Evolutionary conservation across 106 monocot species (phyloP), one percentile per base, ranked within the genome.

Genomic region (Dendrobium officinale): DNA sequence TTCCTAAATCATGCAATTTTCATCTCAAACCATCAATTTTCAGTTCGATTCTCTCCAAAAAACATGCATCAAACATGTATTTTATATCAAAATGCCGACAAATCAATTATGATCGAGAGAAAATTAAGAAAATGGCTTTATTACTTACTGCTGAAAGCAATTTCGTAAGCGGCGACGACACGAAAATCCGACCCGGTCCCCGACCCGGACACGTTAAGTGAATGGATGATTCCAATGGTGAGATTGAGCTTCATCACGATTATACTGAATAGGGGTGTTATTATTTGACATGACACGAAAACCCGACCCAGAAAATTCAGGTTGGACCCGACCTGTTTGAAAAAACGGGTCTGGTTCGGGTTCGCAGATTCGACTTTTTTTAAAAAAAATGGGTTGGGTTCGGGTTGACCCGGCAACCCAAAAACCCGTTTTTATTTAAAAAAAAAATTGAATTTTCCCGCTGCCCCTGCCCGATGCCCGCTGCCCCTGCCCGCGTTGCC

Each of bases 241-340:
- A 92, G 88, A 59, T 86, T 90, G 33, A 92, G 90, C 88, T 94
- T 94, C 94, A 92, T 91, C 40, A 92, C 92, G 80, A 91, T 92
- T 10, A 94, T 81, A 83, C 89, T 88, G 83, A 91, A 27, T 27
- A 27, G 27, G 27, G 27, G 27, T 27, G 27, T 27, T 0, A 27
- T 0, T 27, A 27, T 27, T 27, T 27, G 27, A 27, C 27, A 27
- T 0, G 27, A 27, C 27, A 27, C 27, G 27, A 27, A 27, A 27
- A 27, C 27, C 27, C 27, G 27, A 27, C 27, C 27, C 27, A 27
- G 27, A 27, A 27, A 27, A 27, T 27, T 27, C 27, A 0, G 27
- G 27, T 27, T 27, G 27, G 27, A 27, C 27, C 27, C 27, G 0
- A 27, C 27, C 27, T 0, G 27, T 27, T 27, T 27, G 27, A 27